These are phyloP conservation scores for Fraxinus cuspidata DNA, from an alignment of 257 asterid genomes.

Conservation along the genomic window DNA sequence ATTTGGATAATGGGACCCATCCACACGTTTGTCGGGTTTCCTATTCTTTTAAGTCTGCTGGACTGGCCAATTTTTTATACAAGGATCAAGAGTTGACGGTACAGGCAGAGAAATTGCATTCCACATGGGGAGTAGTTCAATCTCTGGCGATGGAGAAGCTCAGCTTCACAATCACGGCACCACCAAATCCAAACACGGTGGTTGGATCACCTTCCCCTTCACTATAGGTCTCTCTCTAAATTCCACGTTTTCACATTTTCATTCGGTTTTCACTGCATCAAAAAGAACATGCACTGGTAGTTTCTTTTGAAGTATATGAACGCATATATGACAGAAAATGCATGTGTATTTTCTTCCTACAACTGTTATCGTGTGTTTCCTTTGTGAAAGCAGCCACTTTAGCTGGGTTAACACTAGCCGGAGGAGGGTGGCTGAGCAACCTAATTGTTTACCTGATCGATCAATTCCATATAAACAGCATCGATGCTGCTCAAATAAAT, in stretches of 20 bases:
- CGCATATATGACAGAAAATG: not conserved
- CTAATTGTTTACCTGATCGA: conserved; percentile 30
- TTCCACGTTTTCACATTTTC: not conserved
- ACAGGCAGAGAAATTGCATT: not conserved
- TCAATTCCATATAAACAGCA: conserved; percentile 30
- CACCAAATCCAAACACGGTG: conserved; percentile 31
- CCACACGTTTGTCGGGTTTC: not conserved
- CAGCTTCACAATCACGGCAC: not conserved
- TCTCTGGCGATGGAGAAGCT: conserved; percentile 17
- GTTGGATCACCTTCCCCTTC: conserved; percentile 51
- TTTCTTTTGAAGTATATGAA: not conserved
- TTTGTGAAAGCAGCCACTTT: conserved; percentile 7
- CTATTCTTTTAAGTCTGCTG: not conserved
- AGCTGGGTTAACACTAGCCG: conserved; percentile 28
- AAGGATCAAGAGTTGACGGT: not conserved
- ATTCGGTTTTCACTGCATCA: too few relatives aligned
- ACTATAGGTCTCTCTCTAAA: conserved; percentile 35
- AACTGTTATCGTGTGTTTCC: not conserved
- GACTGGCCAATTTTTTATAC: not conserved
- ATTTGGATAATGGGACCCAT: not conserved
- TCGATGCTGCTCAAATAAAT: conserved; percentile 36
- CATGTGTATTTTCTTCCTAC: not conserved
- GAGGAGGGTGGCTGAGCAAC: conserved; percentile 37
- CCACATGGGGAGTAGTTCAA: conserved; percentile 3
- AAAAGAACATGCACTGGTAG: too few relatives aligned